A percentile compares a stretch with the other conserved stretches of the same genome.
Conservation (phyloP, 1,284 basidiomycete species). For the Apiotrichum montevideense region DNA sequence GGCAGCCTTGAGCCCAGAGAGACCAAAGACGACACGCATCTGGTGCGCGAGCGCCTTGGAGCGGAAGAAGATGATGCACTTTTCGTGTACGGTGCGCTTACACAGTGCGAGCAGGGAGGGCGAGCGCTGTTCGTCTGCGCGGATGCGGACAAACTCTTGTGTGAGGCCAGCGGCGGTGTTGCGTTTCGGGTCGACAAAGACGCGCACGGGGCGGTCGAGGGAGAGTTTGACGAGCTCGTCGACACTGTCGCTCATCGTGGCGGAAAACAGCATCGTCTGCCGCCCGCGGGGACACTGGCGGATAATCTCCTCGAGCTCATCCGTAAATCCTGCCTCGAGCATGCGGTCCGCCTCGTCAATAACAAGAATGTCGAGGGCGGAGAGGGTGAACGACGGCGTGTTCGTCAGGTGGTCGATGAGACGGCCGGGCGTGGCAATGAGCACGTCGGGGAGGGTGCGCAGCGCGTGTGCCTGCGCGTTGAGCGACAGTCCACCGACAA, state of each 20-base stretch:
- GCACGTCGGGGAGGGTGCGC: slow-evolving; percentile 78
- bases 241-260: slow-evolving; percentile 95
- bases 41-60: slow-evolving; percentile 97
- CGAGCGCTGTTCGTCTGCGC: slow-evolving; percentile 66
- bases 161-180: slow-evolving; percentile 80
- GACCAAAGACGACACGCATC: slow-evolving; percentile 84
- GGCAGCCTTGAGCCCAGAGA: slow-evolving; percentile 78
- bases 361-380: slow-evolving; percentile 86
- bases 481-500: slow-evolving; percentile 88
- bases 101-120: slow-evolving; percentile 78
- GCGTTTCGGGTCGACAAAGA: slow-evolving; percentile 92
- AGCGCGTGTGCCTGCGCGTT: slow-evolving; percentile 83
- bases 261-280: slow-evolving; percentile 97
- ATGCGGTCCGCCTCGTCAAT: slow-evolving; percentile 97
- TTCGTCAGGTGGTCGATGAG: slow-evolving; percentile 91
- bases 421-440: slow-evolving; percentile 93
- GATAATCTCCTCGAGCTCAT: slow-evolving; percentile 90
- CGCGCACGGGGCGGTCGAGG: slow-evolving; percentile 79
- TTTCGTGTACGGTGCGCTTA: slow-evolving; percentile 74
- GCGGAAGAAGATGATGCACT: slow-evolving; percentile 86
- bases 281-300: slow-evolving; percentile 78
- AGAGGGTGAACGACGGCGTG: slow-evolving; percentile 86
- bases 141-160: slow-evolving; percentile 91
- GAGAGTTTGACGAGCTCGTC: slow-evolving; percentile 89
- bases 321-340: slow-evolving; percentile 95